phyloP scores from a whole-genome alignment of 2,329 filamentous ascomycete genomes.

The Rhynchosporium agropyri region DNA sequence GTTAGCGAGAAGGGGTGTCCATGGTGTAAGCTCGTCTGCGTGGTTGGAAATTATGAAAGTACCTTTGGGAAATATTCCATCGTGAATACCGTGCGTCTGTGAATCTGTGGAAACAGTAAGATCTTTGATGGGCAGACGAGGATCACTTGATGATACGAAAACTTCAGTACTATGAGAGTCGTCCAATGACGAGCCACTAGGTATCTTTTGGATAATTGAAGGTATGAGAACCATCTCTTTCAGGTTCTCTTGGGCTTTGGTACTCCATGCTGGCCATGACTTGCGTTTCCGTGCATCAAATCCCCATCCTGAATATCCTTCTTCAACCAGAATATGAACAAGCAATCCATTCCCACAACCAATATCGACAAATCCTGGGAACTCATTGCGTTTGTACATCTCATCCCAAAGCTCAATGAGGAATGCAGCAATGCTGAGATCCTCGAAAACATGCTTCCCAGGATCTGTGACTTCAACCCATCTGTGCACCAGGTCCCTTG shows the following conservation, averaged over 20 bases:
- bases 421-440: conserved; percentile 87
- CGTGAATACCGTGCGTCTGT: conserved; percentile 50
- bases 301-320: conserved; percentile 85
- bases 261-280: conserved; percentile 77
- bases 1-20: conserved; percentile 87
- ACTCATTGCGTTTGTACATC: conserved; percentile 67
- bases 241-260: conserved; percentile 51
- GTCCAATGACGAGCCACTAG: not conserved
- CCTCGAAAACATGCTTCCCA: conserved; percentile 92
- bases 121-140: conserved; percentile 15
- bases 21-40: conserved; percentile 92
- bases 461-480: conserved; percentile 92
- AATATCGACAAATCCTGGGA: conserved; percentile 93
- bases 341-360: conserved; percentile 94
- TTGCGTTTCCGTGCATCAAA: conserved; percentile 88
- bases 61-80: conserved; percentile 68
- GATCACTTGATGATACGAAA: not conserved
- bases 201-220: conserved; percentile 32
- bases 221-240: conserved; percentile 65
- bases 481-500: conserved; percentile 64
- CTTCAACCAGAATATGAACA: conserved; percentile 76
- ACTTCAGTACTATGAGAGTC: not conserved
- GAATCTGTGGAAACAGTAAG: conserved; percentile 35
- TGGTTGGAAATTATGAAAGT: conserved; percentile 98
- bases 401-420: conserved; percentile 87